A percentile compares a stretch with the other conserved stretches of the same genome.
phyloP scores from a whole-genome alignment of 257 asterid genomes.

The Solanum etuberosum region DNA sequence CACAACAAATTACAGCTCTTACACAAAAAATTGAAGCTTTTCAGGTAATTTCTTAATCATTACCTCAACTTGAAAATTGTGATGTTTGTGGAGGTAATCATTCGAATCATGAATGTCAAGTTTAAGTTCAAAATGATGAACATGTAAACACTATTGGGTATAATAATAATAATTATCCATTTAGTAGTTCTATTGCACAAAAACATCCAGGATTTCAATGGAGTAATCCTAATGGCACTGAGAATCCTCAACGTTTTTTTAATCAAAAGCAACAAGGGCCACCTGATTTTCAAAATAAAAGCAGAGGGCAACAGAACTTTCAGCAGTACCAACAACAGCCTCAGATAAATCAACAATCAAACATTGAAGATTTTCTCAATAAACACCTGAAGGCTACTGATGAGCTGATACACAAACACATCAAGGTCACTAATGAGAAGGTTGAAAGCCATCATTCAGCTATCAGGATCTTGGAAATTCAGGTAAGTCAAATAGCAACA shows the following conservation, averaged over 20 bases:
- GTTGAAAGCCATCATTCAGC: too few species aligned
- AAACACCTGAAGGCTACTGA: too few species aligned
- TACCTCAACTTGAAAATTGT: neutral
- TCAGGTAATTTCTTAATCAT: neutral
- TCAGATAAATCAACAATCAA: neutral
- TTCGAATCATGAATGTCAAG: neutral
- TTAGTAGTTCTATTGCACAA: neutral
- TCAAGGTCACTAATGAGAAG: too few species aligned
- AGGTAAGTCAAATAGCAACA: too few species aligned
- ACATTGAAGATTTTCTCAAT: neutral
- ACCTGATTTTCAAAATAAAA: neutral
- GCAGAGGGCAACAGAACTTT: neutral
- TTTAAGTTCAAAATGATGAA: neutral
- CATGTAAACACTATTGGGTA: neutral
- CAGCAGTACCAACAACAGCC: neutral
- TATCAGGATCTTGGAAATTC: too few species aligned
- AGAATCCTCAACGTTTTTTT: neutral
- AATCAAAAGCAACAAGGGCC: neutral
- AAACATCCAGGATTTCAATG: neutral
- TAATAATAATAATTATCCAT: neutral
- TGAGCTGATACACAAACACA: too few species aligned
- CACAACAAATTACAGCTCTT: neutral
- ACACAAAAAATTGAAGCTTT: neutral
- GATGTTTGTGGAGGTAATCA: neutral
- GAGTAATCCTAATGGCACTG: neutral